Conservation (phyloP, 2,329 filamentous ascomycete species). For the Colletotrichum somersetense region DNA sequence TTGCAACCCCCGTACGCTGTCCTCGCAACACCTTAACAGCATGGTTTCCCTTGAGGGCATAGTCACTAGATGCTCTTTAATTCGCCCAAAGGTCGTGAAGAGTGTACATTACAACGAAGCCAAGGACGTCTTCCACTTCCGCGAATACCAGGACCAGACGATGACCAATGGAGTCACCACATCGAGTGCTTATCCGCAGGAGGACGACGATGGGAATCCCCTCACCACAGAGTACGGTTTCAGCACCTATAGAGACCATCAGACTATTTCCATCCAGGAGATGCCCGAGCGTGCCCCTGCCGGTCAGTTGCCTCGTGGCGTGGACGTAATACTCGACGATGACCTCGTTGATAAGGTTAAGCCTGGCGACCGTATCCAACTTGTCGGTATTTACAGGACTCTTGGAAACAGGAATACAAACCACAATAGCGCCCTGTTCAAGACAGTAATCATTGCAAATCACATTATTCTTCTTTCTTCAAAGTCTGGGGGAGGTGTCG, state of each 20-base stretch:
- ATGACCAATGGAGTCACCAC: slow-evolving; percentile 94
- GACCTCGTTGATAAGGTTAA: slow-evolving; percentile 96
- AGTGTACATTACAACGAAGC: slow-evolving; percentile 96
- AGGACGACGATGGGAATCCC: slow-evolving; percentile 93
- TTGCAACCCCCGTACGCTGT: slow-evolving; percentile 93
- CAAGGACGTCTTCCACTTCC: slow-evolving; percentile 86
- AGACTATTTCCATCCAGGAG: slow-evolving; percentile 98
- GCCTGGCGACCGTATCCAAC: slow-evolving; percentile 93
- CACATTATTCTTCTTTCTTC: slow-evolving; percentile 95
- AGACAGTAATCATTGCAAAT: slow-evolving; percentile 93
- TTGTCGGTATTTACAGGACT: slow-evolving; percentile 96
- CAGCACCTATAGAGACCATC: slow-evolving; percentile 95
- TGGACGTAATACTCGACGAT: slow-evolving; percentile 97
- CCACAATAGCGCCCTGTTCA: slow-evolving; percentile 92
- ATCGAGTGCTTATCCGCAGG: slow-evolving; percentile 91
- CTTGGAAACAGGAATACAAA: slow-evolving; percentile 94
- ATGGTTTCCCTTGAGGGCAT: slow-evolving; percentile 99
- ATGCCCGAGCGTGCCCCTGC: slow-evolving; percentile 98
- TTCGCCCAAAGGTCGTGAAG: slow-evolving; percentile 96
- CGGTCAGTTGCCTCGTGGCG: slow-evolving; percentile 92
- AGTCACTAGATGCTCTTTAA: slow-evolving; percentile 94
- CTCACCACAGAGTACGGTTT: slow-evolving; percentile 96
- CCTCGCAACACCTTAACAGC: slow-evolving; percentile 89
- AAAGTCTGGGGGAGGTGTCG: slow-evolving; percentile 94
- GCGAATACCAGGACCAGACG: slow-evolving; percentile 95